These are phyloP conservation scores for Raddia guianensis DNA, from an alignment of 176 grass and related monocot species.

Conservation along the genomic window DNA sequence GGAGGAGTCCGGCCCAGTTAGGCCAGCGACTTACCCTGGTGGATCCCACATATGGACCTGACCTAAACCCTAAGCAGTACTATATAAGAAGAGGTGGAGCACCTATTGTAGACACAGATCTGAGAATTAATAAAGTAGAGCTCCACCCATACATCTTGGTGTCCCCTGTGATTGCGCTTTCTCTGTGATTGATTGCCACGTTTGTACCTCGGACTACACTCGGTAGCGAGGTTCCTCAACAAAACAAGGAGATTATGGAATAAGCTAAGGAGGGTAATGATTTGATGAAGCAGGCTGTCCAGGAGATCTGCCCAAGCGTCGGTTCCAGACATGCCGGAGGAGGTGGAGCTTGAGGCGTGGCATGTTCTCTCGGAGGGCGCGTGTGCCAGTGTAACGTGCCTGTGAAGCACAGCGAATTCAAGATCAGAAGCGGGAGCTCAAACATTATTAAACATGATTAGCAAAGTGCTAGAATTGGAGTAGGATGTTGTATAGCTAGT, in stretches of 20 bases:
- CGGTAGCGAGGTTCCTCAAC: too few relatives aligned
- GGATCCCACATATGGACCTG: too few relatives aligned
- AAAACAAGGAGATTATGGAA: constrained; percentile 58
- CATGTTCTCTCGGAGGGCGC: constrained; percentile 23
- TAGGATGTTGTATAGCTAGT: neutral
- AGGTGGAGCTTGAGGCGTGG: neutral
- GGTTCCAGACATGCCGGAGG: neutral
- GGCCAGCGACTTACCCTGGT: too few relatives aligned
- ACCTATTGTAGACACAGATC: too few relatives aligned
- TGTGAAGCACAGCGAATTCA: neutral
- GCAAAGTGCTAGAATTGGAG: neutral
- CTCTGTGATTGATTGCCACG: too few relatives aligned
- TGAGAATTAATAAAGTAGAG: too few relatives aligned
- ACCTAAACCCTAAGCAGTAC: too few relatives aligned
- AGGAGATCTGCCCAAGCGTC: constrained; percentile 49
- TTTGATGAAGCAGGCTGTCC: constrained; percentile 52
- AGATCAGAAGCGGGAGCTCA: constrained; percentile 6
- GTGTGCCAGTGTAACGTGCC: neutral
- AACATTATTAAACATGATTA: neutral
- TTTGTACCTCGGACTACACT: too few relatives aligned
- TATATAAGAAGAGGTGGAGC: too few relatives aligned
- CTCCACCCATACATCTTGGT: too few relatives aligned
- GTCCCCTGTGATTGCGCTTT: too few relatives aligned
- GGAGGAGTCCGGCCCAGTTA: too few relatives aligned
- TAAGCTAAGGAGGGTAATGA: constrained; percentile 51